Base-by-base conservation (phyloP, 768 basidiomycete genomes). In the Lactarius indigo region DNA sequence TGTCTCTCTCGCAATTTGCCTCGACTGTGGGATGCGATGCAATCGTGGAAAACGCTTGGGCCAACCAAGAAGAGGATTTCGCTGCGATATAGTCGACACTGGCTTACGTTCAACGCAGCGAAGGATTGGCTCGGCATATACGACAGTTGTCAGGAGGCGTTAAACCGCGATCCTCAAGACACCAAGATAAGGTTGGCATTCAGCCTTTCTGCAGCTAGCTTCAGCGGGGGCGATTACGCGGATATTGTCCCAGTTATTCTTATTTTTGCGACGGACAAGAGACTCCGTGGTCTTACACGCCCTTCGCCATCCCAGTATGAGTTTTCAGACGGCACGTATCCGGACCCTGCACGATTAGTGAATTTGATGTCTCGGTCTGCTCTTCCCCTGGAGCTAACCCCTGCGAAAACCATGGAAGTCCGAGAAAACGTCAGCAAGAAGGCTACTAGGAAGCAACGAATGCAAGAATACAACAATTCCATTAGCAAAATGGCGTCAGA, bases 301-400 rank as follows among this genome's bases (percentile, higher is more conserved):
- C 52, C 44, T 6, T 37, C 52, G 1, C 44, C 61, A 1, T 57
- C 35, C 20, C 0, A 83, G 80, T 59, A 61, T 31, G 8, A 10
- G 7, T 3, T 66, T 47, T 66, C 65, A 28, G 60, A 66, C 3
- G 65, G 44, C 31, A 37, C 59, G 8, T 20, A 10, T 8, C 64
- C 59, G 4, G 7, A 33, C 3, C 30, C 0, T 2, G 3, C 10
- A 2, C 52, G 9, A 15, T 26, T 65, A 3, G 5, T 17, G 42
- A 33, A 23, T 12, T 6, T 61, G 4, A 28, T 65, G n/a, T 26
- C 17, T 7, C 2, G 12, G 33, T 57, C 2, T 15, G 41, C 41
- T 9, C 28, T 28, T 3, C 28, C 41, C 5, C 31, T 61, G 6
- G 0, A 20, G 2, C 1, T 1, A 3, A 66, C 26, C 23, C 55